Conservation (phyloP, 257 asterid genomes). For the Agastache rugosa region DNA sequence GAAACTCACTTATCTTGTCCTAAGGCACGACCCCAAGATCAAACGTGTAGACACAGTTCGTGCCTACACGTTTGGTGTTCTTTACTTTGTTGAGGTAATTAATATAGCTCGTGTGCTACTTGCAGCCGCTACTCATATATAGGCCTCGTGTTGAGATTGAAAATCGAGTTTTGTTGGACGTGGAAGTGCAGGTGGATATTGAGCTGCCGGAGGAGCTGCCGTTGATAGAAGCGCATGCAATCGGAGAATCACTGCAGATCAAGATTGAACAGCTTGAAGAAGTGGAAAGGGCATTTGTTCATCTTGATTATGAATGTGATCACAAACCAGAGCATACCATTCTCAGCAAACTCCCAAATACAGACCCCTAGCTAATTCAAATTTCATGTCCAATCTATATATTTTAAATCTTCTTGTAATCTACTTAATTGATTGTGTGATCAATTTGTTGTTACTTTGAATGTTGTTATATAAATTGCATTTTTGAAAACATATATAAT, state of each 20-base stretch:
- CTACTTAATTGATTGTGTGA: background rate
- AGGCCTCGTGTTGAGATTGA: background rate
- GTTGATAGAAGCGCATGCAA: constrained; percentile 70
- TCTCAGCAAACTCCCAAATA: constrained; percentile 64
- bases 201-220: constrained; percentile 83
- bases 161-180: background rate
- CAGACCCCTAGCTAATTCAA: constrained; percentile 47
- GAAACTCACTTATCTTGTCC: constrained; percentile 58
- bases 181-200: constrained; percentile 61
- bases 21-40: constrained; percentile 63
- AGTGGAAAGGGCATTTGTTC: constrained; percentile 83
- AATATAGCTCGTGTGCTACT: background rate
- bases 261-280: constrained; percentile 77
- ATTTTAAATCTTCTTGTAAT: background rate
- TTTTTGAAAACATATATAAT: background rate
- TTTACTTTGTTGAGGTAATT: constrained; percentile 74
- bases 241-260: constrained; percentile 78
- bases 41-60: constrained; percentile 78
- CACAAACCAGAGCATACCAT: constrained; percentile 83
- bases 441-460: no score
- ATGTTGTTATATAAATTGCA: background rate
- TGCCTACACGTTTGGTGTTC: constrained; percentile 79
- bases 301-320: constrained; percentile 80
- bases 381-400: background rate
- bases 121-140: background rate